Evolutionary conservation across 345 rosid genomes (phyloP).

Genomic region (Passiflora organensis): DNA sequence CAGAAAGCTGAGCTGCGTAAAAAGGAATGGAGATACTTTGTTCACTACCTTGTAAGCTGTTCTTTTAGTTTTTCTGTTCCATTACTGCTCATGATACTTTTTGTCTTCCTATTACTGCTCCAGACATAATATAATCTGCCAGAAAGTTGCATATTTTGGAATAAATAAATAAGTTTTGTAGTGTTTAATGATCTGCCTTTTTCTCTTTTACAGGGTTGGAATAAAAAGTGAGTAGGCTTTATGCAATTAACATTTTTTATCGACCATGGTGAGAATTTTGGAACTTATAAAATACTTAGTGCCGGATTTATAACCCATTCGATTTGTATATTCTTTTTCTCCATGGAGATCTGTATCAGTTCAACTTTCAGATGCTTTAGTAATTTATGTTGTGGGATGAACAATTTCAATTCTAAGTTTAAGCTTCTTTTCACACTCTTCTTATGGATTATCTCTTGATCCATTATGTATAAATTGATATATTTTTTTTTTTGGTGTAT

Average conservation of each 20-base stretch:
- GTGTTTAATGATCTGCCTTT: slow-evolving; percentile 23
- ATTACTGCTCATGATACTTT: too few relatives aligned
- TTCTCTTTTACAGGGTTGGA: slow-evolving; percentile 85
- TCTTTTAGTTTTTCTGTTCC: background rate
- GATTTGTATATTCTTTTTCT: slow-evolving; percentile 1
- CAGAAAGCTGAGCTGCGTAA: slow-evolving; percentile 83
- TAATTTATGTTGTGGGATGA: background rate
- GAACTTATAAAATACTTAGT: slow-evolving; percentile 13
- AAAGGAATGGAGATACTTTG: slow-evolving; percentile 92
- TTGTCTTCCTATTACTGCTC: too few relatives aligned
- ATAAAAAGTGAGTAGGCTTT: slow-evolving; percentile 75
- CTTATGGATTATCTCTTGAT: too few relatives aligned
- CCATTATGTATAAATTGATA: too few relatives aligned
- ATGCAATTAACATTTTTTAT: slow-evolving; percentile 6
- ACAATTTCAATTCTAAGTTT: too few relatives aligned
- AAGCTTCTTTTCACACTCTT: too few relatives aligned
- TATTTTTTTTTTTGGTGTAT: too few relatives aligned
- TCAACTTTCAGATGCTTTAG: background rate
- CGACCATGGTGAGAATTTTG: slow-evolving; percentile 10
- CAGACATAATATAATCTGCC: background rate
- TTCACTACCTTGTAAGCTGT: slow-evolving; percentile 85
- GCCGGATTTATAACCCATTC: slow-evolving; percentile 3
- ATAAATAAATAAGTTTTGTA: slow-evolving; percentile 9
- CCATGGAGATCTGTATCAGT: background rate
- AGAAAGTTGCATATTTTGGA: slow-evolving; percentile 5